Evolutionary conservation across 345 rosid genomes (phyloP), one percentile per base, ranked within the genome.

Genomic region (Lepidium aucheri): DNA sequence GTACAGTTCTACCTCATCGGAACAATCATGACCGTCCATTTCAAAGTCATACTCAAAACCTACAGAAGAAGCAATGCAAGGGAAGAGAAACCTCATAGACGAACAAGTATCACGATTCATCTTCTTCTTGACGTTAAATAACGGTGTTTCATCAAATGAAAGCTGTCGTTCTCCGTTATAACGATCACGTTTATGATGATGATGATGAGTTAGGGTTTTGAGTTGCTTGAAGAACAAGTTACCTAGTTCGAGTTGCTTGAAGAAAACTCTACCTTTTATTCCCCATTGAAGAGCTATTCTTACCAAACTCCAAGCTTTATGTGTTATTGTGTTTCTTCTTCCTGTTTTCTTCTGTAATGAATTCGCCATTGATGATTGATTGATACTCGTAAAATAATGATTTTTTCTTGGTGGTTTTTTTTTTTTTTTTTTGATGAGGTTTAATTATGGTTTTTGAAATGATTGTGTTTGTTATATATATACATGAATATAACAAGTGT

Each of bases 91-190:
- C 30, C 89, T 63, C 87, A 81, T 73, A 52, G 95, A 86, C 12
- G 32, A 15, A 15, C 24, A 11, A 32, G 82, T 56, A 0, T 82
- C 92, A n/a, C 88, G 77, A 69, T 76, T 73, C 82, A 83, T 88
- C 82, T 82, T 89, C 76, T 58, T 73, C 72, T 61, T 67, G 65
- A 79, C 73, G 17, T 82, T 83, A 76, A 88, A 79, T 33, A 86
- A 58, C 9, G 97, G 99, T 0, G 99, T 90, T 61, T 85, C 75
- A 22, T 90, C 95, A 57, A 94, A 94, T 4, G 99, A 86, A 50
- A 94, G 86, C 84, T 94, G 73, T 2, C 83, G 88, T 68, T 89
- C 95, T 30, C 82, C 74, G 14, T 80, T 82, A 63, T 79, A 84
- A 66, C 66, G 58, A 56, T 70, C 42, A 65, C 32, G 20, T 53